These are phyloP conservation scores for Chlamydomonas sphaeroides DNA, from an alignment of 139 green algal genomes.

Conservation along the genomic window DNA sequence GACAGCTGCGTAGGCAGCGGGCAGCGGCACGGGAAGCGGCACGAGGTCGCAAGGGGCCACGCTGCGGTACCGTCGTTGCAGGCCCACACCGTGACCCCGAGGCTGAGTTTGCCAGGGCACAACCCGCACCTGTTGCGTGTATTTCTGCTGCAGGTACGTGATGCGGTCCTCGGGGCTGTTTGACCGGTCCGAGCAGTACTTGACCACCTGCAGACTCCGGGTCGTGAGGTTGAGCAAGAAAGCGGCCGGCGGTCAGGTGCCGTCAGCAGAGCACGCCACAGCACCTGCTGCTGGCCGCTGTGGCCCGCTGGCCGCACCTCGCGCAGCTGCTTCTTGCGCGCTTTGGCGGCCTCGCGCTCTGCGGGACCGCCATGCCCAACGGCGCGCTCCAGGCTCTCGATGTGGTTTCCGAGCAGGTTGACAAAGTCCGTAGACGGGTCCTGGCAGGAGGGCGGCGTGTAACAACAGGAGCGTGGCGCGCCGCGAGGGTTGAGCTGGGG, in stretches of 20 bases:
- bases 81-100: no score
- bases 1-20: not conserved
- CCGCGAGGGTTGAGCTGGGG: no score
- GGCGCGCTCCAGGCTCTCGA: conserved; percentile 43
- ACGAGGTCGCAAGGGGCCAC: no score
- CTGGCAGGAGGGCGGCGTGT: not conserved
- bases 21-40: no score
- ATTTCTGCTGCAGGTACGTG: conserved; percentile 47
- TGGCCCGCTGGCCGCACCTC: conserved; percentile 56
- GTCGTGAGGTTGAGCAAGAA: no score
- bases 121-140: conserved; percentile 48
- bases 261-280: no score
- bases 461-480: no score
- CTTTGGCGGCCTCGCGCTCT: conserved; percentile 44
- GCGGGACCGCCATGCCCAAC: conserved; percentile 22
- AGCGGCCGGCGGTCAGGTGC: no score
- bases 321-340: conserved; percentile 48
- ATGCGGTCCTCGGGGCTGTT: conserved; percentile 51
- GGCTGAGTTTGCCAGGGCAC: no score
- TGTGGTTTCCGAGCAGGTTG: conserved; percentile 3
- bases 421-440: conserved; percentile 31
- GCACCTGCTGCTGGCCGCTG: no score
- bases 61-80: no score
- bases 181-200: conserved; percentile 37
- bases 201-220: conserved; percentile 17